phyloP scores from a whole-genome alignment of 1,139 yeast genomes.

The Taphrina pruni region DNA sequence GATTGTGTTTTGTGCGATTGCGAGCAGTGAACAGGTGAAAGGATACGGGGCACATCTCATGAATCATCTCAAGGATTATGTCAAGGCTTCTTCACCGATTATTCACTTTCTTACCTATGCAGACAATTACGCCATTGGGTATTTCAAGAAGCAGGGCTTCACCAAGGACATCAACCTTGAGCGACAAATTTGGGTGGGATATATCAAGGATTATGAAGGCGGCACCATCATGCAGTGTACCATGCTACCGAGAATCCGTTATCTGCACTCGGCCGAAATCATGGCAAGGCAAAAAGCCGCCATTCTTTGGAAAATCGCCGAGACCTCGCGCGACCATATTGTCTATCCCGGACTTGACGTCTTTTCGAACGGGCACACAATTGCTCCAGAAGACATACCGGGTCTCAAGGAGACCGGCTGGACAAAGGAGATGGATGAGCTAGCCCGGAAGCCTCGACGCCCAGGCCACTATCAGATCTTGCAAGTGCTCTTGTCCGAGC shows the following conservation, averaged over 20 bases:
- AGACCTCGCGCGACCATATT: slow-evolving; percentile 77
- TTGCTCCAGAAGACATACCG: slow-evolving; percentile 58
- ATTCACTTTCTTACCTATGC: slow-evolving; percentile 93
- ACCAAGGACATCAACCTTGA: slow-evolving; percentile 91
- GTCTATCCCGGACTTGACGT: slow-evolving; percentile 80
- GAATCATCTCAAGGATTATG: slow-evolving; percentile 97
- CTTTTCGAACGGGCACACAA: slow-evolving; percentile 57
- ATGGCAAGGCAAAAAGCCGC: slow-evolving; percentile 89
- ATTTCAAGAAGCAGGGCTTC: slow-evolving; percentile 96
- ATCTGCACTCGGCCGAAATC: slow-evolving; percentile 86
- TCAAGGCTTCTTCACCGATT: slow-evolving; percentile 83
- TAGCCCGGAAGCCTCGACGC: slow-evolving; percentile 92
- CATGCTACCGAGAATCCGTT: slow-evolving; percentile 86
- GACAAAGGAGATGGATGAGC: slow-evolving; percentile 97
- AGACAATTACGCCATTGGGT: slow-evolving; percentile 97
- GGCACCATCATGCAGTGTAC: slow-evolving; percentile 98
- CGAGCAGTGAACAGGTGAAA: slow-evolving; percentile 94
- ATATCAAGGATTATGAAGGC: slow-evolving; percentile 97
- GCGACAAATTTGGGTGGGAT: slow-evolving; percentile 94
- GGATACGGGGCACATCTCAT: slow-evolving; percentile 98
- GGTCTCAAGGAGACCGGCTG: slow-evolving; percentile 81
- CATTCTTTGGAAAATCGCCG: slow-evolving; percentile 78
- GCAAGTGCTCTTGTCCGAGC: slow-evolving; percentile 83
- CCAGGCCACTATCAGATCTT: slow-evolving; percentile 94
- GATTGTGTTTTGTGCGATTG: slow-evolving; percentile 96